A percentile compares a stretch with the other conserved stretches of the same genome.
Conservation (phyloP, 495 filamentous ascomycete genomes). For the Aspergillus saccharolyticus region DNA sequence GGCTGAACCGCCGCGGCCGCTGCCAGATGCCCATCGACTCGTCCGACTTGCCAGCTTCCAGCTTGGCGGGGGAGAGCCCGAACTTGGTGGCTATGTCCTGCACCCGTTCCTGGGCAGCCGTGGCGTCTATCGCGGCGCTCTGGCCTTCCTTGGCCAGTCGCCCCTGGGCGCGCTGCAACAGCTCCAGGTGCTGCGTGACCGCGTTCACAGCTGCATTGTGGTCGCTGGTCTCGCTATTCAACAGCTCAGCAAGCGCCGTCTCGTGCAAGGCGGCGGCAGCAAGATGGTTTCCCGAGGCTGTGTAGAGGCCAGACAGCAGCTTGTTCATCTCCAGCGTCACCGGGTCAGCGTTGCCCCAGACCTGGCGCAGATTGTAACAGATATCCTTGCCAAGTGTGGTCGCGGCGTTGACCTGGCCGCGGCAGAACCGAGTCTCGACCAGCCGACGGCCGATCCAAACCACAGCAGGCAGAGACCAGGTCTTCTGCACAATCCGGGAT, state of each 20-base stretch:
- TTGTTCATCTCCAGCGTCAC: slow-evolving; percentile 52
- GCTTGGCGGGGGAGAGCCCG: slow-evolving; percentile 24
- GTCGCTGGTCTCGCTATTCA: slow-evolving; percentile 41
- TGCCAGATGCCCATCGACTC: slow-evolving; percentile 36
- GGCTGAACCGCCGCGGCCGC: slow-evolving; percentile 35
- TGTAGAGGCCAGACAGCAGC: slow-evolving; percentile 52
- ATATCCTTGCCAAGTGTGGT: slow-evolving; percentile 55
- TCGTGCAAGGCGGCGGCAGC: slow-evolving; percentile 53
- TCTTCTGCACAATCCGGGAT: slow-evolving; percentile 54
- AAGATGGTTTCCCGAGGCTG: slow-evolving; percentile 42
- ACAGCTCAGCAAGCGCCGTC: slow-evolving; percentile 44
- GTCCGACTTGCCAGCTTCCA: slow-evolving; percentile 19
- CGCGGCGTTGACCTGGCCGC: slow-evolving; percentile 37
- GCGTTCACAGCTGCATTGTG: slow-evolving; percentile 27
- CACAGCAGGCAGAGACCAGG: slow-evolving; percentile 49
- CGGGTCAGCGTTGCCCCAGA: slow-evolving; percentile 50
- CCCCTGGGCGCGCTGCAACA: slow-evolving; percentile 43
- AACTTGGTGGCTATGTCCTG: slow-evolving; percentile 31
- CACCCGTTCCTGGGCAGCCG: slow-evolving; percentile 25
- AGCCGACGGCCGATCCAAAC: slow-evolving; percentile 53
- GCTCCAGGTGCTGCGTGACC: slow-evolving; percentile 44
- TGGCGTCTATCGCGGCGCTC: slow-evolving; percentile 15
- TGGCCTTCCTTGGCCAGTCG: slow-evolving; percentile 24
- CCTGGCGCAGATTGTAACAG: slow-evolving; percentile 59
- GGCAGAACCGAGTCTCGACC: slow-evolving; percentile 52